Percentiles rank a stretch among this genome's conserved stretches.
Evolutionary conservation across 2,329 filamentous ascomycete genomes (phyloP).

Genomic region (Trichoderma aggressivum): DNA sequence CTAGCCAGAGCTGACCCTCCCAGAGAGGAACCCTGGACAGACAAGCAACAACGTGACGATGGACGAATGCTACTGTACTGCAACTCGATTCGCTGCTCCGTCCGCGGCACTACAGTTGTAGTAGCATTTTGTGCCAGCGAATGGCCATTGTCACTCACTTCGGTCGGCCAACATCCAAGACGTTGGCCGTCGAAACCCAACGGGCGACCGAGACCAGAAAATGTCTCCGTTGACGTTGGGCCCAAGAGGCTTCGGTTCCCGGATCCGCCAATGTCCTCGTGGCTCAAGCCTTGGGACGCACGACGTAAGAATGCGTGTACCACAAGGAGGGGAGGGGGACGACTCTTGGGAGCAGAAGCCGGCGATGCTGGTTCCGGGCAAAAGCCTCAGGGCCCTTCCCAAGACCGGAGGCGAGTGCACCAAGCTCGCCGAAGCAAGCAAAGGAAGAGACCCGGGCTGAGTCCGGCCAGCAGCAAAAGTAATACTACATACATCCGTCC

Average conservation of each 20-base stretch:
- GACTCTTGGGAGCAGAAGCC: neutral
- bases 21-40: neutral
- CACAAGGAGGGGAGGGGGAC: neutral
- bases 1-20: constrained; percentile 17
- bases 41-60: constrained; percentile 6
- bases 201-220: constrained; percentile 7
- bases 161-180: neutral
- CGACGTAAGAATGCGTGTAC: neutral
- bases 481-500: neutral
- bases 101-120: neutral
- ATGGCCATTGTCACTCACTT: neutral
- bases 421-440: constrained; percentile 5
- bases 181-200: neutral
- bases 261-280: constrained; percentile 13
- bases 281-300: neutral
- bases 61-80: constrained; percentile 1
- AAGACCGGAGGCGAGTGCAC: constrained; percentile 1
- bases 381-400: neutral
- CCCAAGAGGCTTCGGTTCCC: neutral
- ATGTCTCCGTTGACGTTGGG: neutral
- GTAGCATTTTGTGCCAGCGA: constrained; percentile 1
- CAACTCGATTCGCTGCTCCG: constrained; percentile 6
- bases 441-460: constrained; percentile 2
- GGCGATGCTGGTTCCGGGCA: constrained; percentile 15
- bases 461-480: constrained; percentile 1